Evolutionary conservation across 257 asterid genomes (phyloP), one percentile per base, ranked within the genome.

Genomic region (Primulina tabacum): DNA sequence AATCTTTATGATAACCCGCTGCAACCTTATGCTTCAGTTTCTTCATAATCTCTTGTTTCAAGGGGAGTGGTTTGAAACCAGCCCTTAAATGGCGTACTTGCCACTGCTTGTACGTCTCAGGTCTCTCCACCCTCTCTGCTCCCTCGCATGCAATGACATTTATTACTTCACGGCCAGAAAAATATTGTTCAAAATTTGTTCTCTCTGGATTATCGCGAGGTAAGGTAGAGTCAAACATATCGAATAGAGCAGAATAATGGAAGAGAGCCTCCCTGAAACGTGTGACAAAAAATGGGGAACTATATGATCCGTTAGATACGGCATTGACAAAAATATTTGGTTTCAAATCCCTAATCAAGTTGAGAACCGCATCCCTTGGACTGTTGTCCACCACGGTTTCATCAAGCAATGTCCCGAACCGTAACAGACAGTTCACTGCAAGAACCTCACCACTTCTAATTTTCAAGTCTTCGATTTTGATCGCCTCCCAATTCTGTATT

Each of bases 91-190:
- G 86, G 20, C 98, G 90, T 2, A 64, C 82, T 60, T 92, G 98
- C 97, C 98, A 92, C 64, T 87, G 96, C 88, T 87, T 92, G 82
- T 88, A 88, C 0, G 97, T 88, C 82, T 92, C 98, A 3, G 98
- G 97, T 68, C 98, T 87, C 78, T 79, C 96, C 6, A 92, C 91
- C 85, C 98, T 85, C 78, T 88, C 90, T 1, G 82, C 73, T 35
- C 98, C 98, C 75, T 90, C 98, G 58, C 98, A 92, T 0, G 98
- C 96, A 65, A 92, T 84, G 21, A 87, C 86, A 65, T 92, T 90
- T 77, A 92, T 84, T 1, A 82, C 81, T 79, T 90, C 96, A 0
- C 89, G 96, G 20, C 95, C 96, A 29, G 76, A 85, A 77, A 90
- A 87, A 60, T 86, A 90, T 60, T 87, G 89, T 78, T 92, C 98